Evolutionary conservation across 1,284 basidiomycete species (phyloP).

Genomic region (Wallemia hederae): DNA sequence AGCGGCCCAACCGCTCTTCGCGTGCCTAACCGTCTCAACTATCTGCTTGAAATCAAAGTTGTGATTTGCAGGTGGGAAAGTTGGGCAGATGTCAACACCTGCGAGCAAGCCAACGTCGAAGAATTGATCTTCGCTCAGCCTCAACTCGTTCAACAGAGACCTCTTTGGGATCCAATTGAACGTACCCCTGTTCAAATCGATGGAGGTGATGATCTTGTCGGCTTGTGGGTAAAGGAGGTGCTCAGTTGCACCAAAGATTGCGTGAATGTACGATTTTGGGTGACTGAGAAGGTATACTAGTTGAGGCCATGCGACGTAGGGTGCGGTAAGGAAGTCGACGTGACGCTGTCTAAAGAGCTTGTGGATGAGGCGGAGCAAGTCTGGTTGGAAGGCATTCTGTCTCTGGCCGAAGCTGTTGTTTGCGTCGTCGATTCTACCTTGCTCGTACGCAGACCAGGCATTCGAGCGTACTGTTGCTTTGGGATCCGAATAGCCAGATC

Average conservation of each 20-base stretch:
- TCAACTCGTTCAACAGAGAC: slow-evolving; percentile 41
- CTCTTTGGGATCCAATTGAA: slow-evolving; percentile 70
- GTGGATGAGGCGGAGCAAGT: slow-evolving; percentile 71
- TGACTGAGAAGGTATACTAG: slow-evolving; percentile 83
- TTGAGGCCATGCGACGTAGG: slow-evolving; percentile 82
- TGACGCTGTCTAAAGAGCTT: slow-evolving; percentile 80
- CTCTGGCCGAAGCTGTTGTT: slow-evolving; percentile 49
- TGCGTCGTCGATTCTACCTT: slow-evolving; percentile 57
- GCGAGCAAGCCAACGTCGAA: slow-evolving; percentile 75
- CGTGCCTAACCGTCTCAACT: slow-evolving; percentile 64
- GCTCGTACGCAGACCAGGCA: slow-evolving; percentile 72
- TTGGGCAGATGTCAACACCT: slow-evolving; percentile 57
- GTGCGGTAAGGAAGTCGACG: slow-evolving; percentile 85
- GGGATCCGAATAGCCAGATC: slow-evolving; percentile 4
- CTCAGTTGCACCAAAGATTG: slow-evolving; percentile 73
- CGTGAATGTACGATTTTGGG: slow-evolving; percentile 74
- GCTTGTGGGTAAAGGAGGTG: slow-evolving; percentile 59
- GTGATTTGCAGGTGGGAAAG: slow-evolving; percentile 57
- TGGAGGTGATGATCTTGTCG: slow-evolving; percentile 65
- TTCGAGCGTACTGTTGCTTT: slow-evolving; percentile 21
- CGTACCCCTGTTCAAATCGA: slow-evolving; percentile 38
- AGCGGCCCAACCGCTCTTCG: slow-evolving; percentile 48
- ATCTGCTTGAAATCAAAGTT: slow-evolving; percentile 43
- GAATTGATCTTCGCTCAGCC: slow-evolving; percentile 62
- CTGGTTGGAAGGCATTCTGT: slow-evolving; percentile 39